Conservation (phyloP, 768 basidiomycete species). For the Cyclocybe aegerita region DNA sequence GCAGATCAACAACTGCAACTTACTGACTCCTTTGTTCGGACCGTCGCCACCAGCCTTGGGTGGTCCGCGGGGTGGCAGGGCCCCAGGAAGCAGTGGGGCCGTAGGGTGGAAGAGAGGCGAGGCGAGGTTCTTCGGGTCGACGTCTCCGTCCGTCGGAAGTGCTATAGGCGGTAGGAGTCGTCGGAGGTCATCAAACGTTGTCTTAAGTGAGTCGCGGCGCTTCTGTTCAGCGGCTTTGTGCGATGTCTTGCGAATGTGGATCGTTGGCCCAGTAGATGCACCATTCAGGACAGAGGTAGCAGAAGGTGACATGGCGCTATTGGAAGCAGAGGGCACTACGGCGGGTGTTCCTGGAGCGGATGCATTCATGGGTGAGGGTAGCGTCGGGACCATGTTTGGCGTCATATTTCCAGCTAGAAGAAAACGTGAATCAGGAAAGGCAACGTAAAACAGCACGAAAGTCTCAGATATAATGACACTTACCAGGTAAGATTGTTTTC, state of each 20-base stretch:
- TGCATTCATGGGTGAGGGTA: conserved; percentile 13
- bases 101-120: conserved; percentile 36
- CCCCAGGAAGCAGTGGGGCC: conserved; percentile 81
- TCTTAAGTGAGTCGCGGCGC: conserved; percentile 93
- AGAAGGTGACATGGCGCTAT: conserved; percentile 9
- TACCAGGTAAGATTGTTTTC: conserved; percentile 76
- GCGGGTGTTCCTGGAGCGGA: conserved; percentile 12
- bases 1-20: conserved; percentile 87
- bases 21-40: conserved; percentile 94
- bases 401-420: conserved; percentile 14
- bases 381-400: conserved; percentile 14
- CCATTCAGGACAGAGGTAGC: neutral
- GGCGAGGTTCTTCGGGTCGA: conserved; percentile 13
- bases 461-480: conserved; percentile 12
- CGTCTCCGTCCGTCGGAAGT: conserved; percentile 58
- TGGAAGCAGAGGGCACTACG: neutral
- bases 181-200: conserved; percentile 86
- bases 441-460: neutral
- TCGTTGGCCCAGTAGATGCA: conserved; percentile 15
- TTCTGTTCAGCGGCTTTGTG: conserved; percentile 98
- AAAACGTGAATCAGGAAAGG: neutral
- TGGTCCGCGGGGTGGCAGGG: conserved; percentile 86
- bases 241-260: conserved; percentile 67
- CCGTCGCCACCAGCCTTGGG: conserved; percentile 84
- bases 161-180: conserved; percentile 86